A percentile compares a stretch with the other conserved stretches of the same genome.
Evolutionary conservation across 1,284 basidiomycete species (phyloP).

Genomic region (Ustilago trichophora): DNA sequence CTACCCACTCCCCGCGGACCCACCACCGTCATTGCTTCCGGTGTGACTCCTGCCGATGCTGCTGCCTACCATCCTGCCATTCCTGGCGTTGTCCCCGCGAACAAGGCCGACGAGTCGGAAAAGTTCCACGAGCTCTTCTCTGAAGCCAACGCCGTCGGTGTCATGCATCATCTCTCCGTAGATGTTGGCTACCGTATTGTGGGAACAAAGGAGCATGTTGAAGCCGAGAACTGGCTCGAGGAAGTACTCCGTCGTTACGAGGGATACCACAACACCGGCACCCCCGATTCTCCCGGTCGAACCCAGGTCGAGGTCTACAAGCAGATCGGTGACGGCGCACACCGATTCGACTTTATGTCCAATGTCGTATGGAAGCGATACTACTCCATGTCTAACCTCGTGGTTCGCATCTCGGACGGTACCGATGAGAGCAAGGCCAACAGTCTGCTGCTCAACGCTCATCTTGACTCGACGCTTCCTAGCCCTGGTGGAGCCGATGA

Average conservation of each 20-base stretch:
- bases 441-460: conserved; percentile 82
- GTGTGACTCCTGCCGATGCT: conserved; percentile 34
- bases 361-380: conserved; percentile 90
- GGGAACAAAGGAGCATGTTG: conserved; percentile 86
- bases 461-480: conserved; percentile 77
- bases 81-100: conserved; percentile 15
- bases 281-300: conserved; percentile 18
- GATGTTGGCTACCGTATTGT: conserved; percentile 91
- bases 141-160: conserved; percentile 58
- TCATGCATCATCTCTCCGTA: conserved; percentile 70
- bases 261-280: conserved; percentile 66
- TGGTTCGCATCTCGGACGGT: conserved; percentile 86
- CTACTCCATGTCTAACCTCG: conserved; percentile 82
- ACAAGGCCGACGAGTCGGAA: conserved; percentile 12
- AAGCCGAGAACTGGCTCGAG: conserved; percentile 85
- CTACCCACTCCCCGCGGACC: conserved; percentile 55
- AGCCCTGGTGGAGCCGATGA: conserved; percentile 71
- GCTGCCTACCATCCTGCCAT: conserved; percentile 38
- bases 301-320: conserved; percentile 64
- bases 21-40: conserved; percentile 27
- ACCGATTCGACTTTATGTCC: conserved; percentile 63
- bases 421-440: conserved; percentile 69
- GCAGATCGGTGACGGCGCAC: conserved; percentile 64
- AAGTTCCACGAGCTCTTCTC: conserved; percentile 51
- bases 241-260: conserved; percentile 72